Evolutionary conservation across 768 basidiomycete species (phyloP).

Genomic region (Boletus rufocinnamomeus): DNA sequence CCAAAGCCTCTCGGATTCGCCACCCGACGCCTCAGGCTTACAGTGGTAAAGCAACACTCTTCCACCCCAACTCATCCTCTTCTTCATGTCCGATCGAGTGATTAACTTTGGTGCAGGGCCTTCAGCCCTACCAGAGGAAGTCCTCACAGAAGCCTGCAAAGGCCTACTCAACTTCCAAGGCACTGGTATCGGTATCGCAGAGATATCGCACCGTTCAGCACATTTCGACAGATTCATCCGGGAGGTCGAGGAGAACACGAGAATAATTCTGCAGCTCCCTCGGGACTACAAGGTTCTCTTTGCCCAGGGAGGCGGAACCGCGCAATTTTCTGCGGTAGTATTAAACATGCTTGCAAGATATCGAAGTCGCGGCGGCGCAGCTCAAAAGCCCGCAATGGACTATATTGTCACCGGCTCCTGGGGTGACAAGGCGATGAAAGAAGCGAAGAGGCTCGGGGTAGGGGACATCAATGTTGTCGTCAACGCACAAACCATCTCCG

Average conservation of each 20-base stretch:
- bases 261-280: conserved; percentile 79
- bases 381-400: conserved; percentile 68
- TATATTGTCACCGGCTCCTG: conserved; percentile 93
- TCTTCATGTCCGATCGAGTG: conserved; percentile 44
- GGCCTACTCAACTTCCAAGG: conserved; percentile 89
- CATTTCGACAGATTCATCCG: conserved; percentile 77
- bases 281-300: conserved; percentile 84
- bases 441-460: conserved; percentile 70
- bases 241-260: conserved; percentile 63
- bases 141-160: conserved; percentile 78
- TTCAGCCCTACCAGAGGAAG: conserved; percentile 84
- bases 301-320: conserved; percentile 91
- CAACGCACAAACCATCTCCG: conserved; percentile 63
- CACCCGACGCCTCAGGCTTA: background rate
- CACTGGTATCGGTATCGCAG: conserved; percentile 94
- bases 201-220: conserved; percentile 93
- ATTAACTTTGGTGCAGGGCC: conserved; percentile 96
- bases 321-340: conserved; percentile 90
- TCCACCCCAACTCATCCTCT: background rate
- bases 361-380: conserved; percentile 62
- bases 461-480: conserved; percentile 67
- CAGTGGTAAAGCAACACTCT: background rate
- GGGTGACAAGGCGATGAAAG: conserved; percentile 84
- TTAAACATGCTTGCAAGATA: conserved; percentile 90
- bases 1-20: background rate